Evolutionary conservation across 495 filamentous ascomycete species (phyloP), one percentile per base, ranked within the genome.

Genomic region (Penicillium simplicissimum): DNA sequence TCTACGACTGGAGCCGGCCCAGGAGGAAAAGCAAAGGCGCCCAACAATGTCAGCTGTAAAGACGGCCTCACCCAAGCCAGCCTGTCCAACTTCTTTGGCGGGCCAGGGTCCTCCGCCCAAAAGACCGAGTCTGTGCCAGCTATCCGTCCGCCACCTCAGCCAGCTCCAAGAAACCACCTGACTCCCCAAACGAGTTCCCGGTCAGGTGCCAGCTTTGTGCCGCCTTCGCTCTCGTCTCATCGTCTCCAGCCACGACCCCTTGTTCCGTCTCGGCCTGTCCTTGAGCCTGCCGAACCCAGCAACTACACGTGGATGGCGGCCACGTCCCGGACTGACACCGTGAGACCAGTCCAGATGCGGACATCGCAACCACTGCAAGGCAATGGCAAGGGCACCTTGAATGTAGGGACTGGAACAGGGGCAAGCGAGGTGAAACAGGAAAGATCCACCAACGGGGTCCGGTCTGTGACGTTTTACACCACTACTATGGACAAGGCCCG

Each of bases 401-500:
- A 56, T 14, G 55, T 60, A 67, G 51, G n/a, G 51, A 17, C 51
- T 8, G 52, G 52, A 63, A 66, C 52, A 63, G 60, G 55, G 62
- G 19, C 61, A 38, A 61, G 64, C 63, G 69, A 68, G 55, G 62
- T 67, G 64, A 69, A 74, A 66, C 53, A 61, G 56, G 52, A 59
- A 45, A 64, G 37, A 28, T 63, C 68, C 61, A 57, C 61, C 47
- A 38, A 64, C 11, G 61, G 63, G 42, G 58, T 77, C 45, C 70
- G 70, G 37, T 77, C 80, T 10, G 75, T 75, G 25, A 84, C 79
- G 52, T 82, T 80, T 58, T 82, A 87, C 67, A 81, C 74, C 3
- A 87, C 85, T 3, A 83, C 76, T 13, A 77, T 82, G 74, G 74
- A 76, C 34, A 81, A 67, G 70, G 60, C 77, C 21, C 67, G 71